A percentile compares a stretch with the other conserved stretches of the same genome.
These are phyloP conservation scores for Colletotrichum spaethianum DNA, from an alignment of 2,329 filamentous ascomycete species.

Conservation along the genomic window DNA sequence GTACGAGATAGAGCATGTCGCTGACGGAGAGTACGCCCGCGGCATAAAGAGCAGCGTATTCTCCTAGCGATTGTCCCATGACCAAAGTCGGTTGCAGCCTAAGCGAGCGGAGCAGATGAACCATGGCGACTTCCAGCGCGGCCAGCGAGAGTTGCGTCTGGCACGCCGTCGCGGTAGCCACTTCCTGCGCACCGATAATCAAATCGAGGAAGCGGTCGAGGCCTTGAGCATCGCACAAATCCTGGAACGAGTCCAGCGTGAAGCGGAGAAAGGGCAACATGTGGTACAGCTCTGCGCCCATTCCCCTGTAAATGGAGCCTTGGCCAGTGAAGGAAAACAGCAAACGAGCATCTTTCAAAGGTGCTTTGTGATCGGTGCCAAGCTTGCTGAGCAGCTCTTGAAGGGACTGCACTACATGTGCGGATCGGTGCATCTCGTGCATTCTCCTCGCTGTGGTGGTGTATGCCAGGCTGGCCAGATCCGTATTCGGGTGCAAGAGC, in stretches of 20 bases:
- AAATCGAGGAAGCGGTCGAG: neutral
- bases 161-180: rapidly evolving
- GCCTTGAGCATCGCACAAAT: no score
- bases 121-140: conserved; percentile 59
- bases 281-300: neutral
- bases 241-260: neutral
- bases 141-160: conserved; percentile 55
- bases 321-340: neutral
- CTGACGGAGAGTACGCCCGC: conserved; percentile 63
- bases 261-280: neutral
- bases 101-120: conserved; percentile 55
- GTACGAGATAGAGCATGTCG: conserved; percentile 29
- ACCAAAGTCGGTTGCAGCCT: conserved; percentile 60
- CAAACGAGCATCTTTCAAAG: neutral
- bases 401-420: neutral
- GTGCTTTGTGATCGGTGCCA: neutral
- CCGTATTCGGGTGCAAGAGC: conserved; percentile 53
- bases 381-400: neutral
- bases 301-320: neutral
- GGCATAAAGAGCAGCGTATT: conserved; percentile 73
- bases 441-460: conserved; percentile 58
- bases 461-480: conserved; percentile 64
- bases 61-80: conserved; percentile 70
- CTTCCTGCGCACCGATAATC: neutral
- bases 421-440: neutral